phyloP scores from a whole-genome alignment of 225 moss, liverwort and hornwort genomes.

The Neckera pumila region DNA sequence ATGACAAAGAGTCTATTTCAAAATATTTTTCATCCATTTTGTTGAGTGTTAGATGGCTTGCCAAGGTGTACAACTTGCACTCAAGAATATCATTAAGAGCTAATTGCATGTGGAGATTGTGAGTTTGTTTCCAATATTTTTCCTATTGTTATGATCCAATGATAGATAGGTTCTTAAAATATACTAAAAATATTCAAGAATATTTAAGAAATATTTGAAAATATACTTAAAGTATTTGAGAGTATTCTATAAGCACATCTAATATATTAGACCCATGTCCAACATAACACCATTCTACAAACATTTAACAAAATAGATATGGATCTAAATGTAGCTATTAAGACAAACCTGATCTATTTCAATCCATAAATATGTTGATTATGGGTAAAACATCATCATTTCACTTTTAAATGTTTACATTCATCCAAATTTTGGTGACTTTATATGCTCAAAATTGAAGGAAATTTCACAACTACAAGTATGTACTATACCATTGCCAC shows the following conservation, averaged over 20 bases:
- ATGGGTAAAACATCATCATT: not conserved
- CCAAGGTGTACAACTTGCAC: not conserved
- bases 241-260: too few relatives aligned
- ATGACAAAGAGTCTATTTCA: not conserved
- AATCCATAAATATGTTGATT: not conserved
- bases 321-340: too few relatives aligned
- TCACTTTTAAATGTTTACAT: not conserved
- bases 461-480: not conserved
- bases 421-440: not conserved
- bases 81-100: not conserved
- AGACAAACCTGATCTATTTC: not conserved
- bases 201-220: too few relatives aligned
- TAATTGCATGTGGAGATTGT: too few relatives aligned
- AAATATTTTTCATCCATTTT: not conserved
- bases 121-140: fast-evolving
- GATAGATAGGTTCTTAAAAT: not conserved
- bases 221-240: too few relatives aligned
- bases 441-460: not conserved
- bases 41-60: not conserved
- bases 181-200: too few relatives aligned
- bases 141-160: not conserved
- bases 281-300: too few relatives aligned
- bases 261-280: too few relatives aligned
- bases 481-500: fast-evolving
- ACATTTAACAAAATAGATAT: fast-evolving